Base-by-base conservation (phyloP, 140 eudicot species). In the Erigeron philadelphicus region DNA sequence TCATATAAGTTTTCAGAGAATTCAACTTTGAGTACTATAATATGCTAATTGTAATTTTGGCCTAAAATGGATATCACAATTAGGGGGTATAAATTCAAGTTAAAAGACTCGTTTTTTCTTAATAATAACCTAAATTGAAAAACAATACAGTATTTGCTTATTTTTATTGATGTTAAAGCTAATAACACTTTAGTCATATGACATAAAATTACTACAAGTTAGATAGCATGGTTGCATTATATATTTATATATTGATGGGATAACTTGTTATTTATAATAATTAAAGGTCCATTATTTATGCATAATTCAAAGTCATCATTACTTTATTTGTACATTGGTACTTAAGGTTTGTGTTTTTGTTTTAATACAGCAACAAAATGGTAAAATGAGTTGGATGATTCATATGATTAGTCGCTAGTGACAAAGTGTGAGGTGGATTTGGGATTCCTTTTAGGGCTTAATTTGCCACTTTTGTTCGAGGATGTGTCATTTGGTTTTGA, bases 361-460 rank as follows among this genome's bases (percentile, higher is more conserved):
- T 59, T 59, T 38, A 9, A 53, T 70, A 35, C 50, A 16, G n/a
- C 35, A 75, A 67, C 41, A 77, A 61, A 17, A 38, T 46, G 81
- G 48, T 58, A 35, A 53, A 15, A 54, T 77, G 81, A 45, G 77
- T 77, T 77, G 81, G 77, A 71, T 71, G 55, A 64, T 64, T 46
- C 68, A 17, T 64, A 53, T 48, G 44, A 44, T 64, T 43, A 64
- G 68, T 71, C 55, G 81, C 71, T 64, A 70, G 43, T 55, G 56
- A 75, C 70, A 49, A 46, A 45, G n/a, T 45, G 21, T 67, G 68
- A 71, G 81, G 67, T 77, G 81, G 72, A 53, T 76, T 70, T 44
- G 68, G 61, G 60, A 75, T 75, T 58, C 74, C 63, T 25, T 35
- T 72, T 10, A 38, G 5, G 71, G 41, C 9, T 67, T 59, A 45